Evolutionary conservation across 2,329 filamentous ascomycete species (phyloP).

Genomic region (Coniochaeta prunicola): DNA sequence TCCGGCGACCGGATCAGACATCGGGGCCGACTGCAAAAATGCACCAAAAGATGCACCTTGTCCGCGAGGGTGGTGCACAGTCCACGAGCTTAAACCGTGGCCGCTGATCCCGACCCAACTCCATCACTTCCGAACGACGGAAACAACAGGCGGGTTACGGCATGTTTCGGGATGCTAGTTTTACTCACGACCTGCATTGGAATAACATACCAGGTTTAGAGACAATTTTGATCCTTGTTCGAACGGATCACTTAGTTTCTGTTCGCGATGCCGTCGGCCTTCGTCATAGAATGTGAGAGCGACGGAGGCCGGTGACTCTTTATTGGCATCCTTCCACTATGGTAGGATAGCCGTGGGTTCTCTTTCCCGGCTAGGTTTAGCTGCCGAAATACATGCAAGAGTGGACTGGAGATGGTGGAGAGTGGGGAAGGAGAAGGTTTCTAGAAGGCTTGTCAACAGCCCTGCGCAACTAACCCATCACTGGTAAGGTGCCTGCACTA

Average conservation of each 20-base stretch:
- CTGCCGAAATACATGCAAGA: background rate
- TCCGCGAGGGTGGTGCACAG: background rate
- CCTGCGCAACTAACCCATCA: background rate
- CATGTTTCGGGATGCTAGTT: background rate
- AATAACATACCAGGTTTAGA: background rate
- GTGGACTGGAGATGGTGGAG: background rate
- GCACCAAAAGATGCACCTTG: too few species aligned
- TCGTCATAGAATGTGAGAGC: background rate
- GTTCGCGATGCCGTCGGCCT: background rate
- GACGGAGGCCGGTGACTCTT: background rate
- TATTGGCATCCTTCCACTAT: background rate
- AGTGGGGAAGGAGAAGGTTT: background rate
- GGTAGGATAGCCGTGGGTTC: background rate
- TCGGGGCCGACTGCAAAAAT: background rate
- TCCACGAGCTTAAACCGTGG: background rate
- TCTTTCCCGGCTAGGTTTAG: background rate
- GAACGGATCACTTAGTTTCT: background rate
- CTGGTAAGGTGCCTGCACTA: background rate
- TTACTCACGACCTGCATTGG: background rate
- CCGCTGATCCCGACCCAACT: background rate
- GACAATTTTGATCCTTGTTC: background rate
- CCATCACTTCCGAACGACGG: background rate
- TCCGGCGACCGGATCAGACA: background rate
- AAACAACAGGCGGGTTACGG: slow-evolving; percentile 1
- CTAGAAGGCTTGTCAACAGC: background rate